phyloP scores from a whole-genome alignment of 1,139 yeast species.

The Taphrina wiesneri region DNA sequence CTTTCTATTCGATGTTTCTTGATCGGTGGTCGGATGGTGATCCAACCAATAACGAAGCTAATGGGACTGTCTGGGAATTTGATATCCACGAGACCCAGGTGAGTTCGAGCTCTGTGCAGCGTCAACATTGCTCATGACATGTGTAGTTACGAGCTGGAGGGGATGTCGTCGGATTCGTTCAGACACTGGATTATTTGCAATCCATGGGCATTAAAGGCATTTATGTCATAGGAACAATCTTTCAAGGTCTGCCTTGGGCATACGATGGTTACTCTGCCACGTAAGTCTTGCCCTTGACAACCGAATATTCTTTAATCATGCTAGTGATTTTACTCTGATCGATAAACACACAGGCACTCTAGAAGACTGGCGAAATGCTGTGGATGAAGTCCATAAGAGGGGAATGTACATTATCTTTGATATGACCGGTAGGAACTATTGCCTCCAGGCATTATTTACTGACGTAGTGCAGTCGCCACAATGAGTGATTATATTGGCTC shows the following conservation, averaged over 20 bases:
- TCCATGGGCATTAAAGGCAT: slow-evolving; percentile 34
- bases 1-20: slow-evolving; percentile 33
- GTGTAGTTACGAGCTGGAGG: slow-evolving; percentile 34
- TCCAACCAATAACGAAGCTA: slow-evolving; percentile 33
- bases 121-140: no score
- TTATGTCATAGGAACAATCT: slow-evolving; percentile 29
- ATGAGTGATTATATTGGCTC: slow-evolving; percentile 21
- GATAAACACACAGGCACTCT: slow-evolving; percentile 33
- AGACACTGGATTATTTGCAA: slow-evolving; percentile 27
- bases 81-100: slow-evolving; percentile 33
- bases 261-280: slow-evolving; percentile 33
- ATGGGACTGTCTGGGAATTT: slow-evolving; percentile 34
- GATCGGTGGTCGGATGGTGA: slow-evolving; percentile 35
- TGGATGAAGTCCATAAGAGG: slow-evolving; percentile 29
- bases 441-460: background rate
- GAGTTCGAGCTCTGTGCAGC: no score
- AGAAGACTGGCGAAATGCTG: slow-evolving; percentile 29
- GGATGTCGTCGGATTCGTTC: slow-evolving; percentile 26
- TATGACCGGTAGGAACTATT: slow-evolving; percentile 15
- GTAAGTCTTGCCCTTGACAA: background rate
- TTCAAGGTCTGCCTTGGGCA: slow-evolving; percentile 27
- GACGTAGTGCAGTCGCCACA: slow-evolving; percentile 18
- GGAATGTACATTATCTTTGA: slow-evolving; percentile 33
- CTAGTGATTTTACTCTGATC: slow-evolving; percentile 31
- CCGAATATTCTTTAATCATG: background rate